Conservation (phyloP, 2,329 filamentous ascomycete genomes). For the Canariomyces notabilis region DNA sequence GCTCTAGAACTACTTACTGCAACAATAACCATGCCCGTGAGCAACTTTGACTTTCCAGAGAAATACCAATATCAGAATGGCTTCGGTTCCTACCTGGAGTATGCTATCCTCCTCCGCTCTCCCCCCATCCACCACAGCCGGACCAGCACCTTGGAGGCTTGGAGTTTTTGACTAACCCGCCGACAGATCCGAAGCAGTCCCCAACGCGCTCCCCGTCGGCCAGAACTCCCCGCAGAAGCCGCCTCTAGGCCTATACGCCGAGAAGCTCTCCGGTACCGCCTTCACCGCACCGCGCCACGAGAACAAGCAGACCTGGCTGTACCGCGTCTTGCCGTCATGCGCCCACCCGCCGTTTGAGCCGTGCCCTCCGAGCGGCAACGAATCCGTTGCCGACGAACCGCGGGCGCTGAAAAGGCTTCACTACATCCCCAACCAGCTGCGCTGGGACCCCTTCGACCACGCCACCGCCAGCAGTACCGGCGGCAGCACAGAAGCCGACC, state of each 20-base stretch:
- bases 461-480: no score
- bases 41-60: constrained; percentile 43
- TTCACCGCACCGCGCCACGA: constrained; percentile 66
- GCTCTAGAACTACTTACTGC: background rate
- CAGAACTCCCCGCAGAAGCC: constrained; percentile 81
- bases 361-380: constrained; percentile 1
- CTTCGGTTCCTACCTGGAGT: constrained; percentile 75
- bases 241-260: constrained; percentile 72
- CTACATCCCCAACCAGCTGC: constrained; percentile 74
- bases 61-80: constrained; percentile 74
- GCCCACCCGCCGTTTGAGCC: constrained; percentile 50
- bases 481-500: no score
- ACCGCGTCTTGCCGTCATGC: constrained; percentile 62
- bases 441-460: constrained; percentile 73
- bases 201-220: constrained; percentile 67
- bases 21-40: constrained; percentile 42
- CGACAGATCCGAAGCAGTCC: constrained; percentile 66
- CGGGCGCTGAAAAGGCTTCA: constrained; percentile 40
- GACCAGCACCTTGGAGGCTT: no score
- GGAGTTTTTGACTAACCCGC: no score
- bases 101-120: constrained; percentile 29
- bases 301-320: constrained; percentile 69
- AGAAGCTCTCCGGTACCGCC: constrained; percentile 69
- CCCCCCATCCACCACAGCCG: background rate
- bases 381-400: constrained; percentile 8